Evolutionary conservation across 352 stramenopile species (phyloP).

Genomic region (Phytophthora palmivora): DNA sequence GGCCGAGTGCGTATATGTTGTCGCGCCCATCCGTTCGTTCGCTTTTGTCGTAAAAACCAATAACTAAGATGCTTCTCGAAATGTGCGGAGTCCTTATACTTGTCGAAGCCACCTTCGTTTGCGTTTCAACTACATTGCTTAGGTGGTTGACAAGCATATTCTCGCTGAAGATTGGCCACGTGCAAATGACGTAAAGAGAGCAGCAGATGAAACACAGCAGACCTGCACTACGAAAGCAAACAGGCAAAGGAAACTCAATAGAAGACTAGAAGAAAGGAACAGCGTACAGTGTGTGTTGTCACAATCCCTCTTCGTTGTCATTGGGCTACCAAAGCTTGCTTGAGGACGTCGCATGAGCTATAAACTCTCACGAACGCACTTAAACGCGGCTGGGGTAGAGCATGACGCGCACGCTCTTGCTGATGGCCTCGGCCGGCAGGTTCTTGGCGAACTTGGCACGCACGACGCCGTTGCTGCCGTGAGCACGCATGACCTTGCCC

Average conservation of each 20-base stretch:
- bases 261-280: conserved; percentile 13
- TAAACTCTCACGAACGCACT: conserved; percentile 22
- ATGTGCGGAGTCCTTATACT: conserved; percentile 5
- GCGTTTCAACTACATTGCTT: too few species aligned
- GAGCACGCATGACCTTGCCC: conserved; percentile 97
- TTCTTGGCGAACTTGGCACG: conserved; percentile 99
- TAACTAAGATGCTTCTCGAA: conserved; percentile 36
- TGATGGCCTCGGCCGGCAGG: conserved; percentile 97
- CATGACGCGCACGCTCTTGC: conserved; percentile 98
- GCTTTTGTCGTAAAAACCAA: conserved; percentile 35
- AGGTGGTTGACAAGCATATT: too few species aligned
- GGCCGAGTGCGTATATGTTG: conserved; percentile 36
- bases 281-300: conserved; percentile 33
- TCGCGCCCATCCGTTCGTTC: conserved; percentile 24
- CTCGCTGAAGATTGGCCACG: too few species aligned
- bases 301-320: conserved; percentile 64
- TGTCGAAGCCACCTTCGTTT: too few species aligned
- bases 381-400: conserved; percentile 99
- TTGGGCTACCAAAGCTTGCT: conserved; percentile 47
- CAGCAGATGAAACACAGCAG: not conserved
- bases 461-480: conserved; percentile 99
- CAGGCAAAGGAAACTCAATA: conserved; percentile 11
- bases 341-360: conserved; percentile 30
- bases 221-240: not conserved
- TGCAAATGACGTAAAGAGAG: not conserved